phyloP scores from a whole-genome alignment of 164 flowering plant genomes.

The Amborella trichopoda region DNA sequence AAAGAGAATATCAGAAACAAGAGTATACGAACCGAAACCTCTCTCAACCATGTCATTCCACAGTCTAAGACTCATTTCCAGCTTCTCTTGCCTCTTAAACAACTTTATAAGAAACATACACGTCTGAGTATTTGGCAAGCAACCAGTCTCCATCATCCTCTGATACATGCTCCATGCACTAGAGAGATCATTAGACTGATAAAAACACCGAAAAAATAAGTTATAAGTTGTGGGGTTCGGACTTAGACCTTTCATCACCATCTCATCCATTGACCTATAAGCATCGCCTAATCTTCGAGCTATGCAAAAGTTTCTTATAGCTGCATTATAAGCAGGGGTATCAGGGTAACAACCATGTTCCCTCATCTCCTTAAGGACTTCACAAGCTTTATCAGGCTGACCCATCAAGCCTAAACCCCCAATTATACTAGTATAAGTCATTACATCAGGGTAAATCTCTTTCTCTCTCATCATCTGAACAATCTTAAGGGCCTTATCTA shows the following conservation, averaged over 20 bases:
- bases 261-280: constrained; percentile 57
- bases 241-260: constrained; percentile 43
- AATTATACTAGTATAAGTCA: constrained; percentile 61
- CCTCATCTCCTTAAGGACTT: constrained; percentile 69
- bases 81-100: constrained; percentile 66
- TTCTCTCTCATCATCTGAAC: constrained; percentile 50
- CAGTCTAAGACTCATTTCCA: constrained; percentile 58
- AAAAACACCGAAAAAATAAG: constrained; percentile 54
- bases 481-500: constrained; percentile 49
- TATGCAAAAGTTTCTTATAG: constrained; percentile 71
- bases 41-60: constrained; percentile 91
- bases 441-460: constrained; percentile 54
- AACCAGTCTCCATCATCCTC: constrained; percentile 63
- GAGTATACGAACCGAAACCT: constrained; percentile 71
- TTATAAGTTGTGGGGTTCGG: constrained; percentile 82
- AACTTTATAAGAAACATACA: constrained; percentile 81
- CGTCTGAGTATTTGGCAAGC: constrained; percentile 76
- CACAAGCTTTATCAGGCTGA: constrained; percentile 83
- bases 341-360: constrained; percentile 85
- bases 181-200: constrained; percentile 59
- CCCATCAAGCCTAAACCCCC: constrained; percentile 87
- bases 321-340: constrained; percentile 80
- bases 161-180: constrained; percentile 55
- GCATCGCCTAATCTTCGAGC: constrained; percentile 75
- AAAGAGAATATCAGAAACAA: constrained; percentile 81